Evolutionary conservation across 208 protist species (phyloP), one percentile per base, ranked within the genome.

Genomic region (Crithidia brevicula): DNA sequence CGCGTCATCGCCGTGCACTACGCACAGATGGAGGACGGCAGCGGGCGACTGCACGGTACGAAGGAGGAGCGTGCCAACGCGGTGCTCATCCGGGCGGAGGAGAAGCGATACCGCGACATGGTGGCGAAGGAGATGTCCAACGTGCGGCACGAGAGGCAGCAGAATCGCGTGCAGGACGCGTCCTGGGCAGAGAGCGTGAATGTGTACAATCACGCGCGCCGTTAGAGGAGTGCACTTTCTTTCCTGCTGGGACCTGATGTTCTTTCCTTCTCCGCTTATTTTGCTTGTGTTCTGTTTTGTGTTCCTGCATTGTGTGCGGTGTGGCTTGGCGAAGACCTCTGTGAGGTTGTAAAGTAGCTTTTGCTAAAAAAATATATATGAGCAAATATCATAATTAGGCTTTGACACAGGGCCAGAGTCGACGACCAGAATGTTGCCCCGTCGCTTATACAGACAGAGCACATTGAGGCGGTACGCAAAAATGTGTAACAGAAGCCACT

Each of bases 1-100:
- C 85, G 84, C 42, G 52, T 81, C 27, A 84, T 96, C 13, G 73
- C 77, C 15, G 85, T 94, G 22, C 71, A 85, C 33, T 96, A 96
- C 78, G 91, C 91, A 10, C 77, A 83, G 72, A 78, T 93, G 64
- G 83, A 87, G 62, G 91, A 96, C 73, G 91, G 91, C 40, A 94
- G 86, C 56, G 88, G 91, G 25, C 77, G 81, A 16, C 68, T 83
- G 52, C 91, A 96, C 69, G 91, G 91, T 61, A 84, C 69, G 4
- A 67, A 53, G 30, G 86, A 88, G 66, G 91, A 96, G 79, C 81
- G 91, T 9, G 78, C 65, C 3, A 96, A 93, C 60, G 91, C 91
- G 11, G 67, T 65, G n/a, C 47, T 94, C 5, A 83, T 96, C 18
- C 82, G 72, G 13, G 82, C 89, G 49, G 79, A 94, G 72, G 86